Conservation (phyloP, 768 basidiomycete species). For the Agrocybe chaxingu region DNA sequence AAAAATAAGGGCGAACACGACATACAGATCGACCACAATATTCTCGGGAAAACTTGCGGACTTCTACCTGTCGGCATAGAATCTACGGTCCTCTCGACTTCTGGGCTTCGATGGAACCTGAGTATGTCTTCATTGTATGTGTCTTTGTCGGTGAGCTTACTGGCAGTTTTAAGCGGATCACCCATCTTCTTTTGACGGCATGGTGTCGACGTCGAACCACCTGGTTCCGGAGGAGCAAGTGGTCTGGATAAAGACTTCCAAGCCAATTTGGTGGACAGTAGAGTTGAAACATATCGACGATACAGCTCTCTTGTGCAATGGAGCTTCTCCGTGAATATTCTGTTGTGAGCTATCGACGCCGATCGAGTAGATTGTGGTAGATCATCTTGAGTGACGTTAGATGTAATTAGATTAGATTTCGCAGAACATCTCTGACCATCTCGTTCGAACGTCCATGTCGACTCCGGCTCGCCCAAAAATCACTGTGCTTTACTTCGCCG, state of each 20-base stretch:
- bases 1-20: conserved; percentile 71
- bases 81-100: conserved; percentile 72
- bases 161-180: conserved; percentile 41
- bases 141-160: background rate
- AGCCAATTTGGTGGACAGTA: conserved; percentile 88
- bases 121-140: conserved; percentile 40
- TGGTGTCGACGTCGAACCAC: conserved; percentile 94
- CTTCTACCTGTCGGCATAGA: conserved; percentile 90
- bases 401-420: too few species aligned
- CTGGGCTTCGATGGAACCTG: conserved; percentile 87
- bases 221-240: conserved; percentile 61
- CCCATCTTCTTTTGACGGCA: conserved; percentile 76
- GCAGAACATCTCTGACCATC: background rate
- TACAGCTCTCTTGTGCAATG: too few species aligned
- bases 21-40: conserved; percentile 68
- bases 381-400: too few species aligned
- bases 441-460: conserved; percentile 18
- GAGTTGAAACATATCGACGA: conserved; percentile 45
- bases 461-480: conserved; percentile 23
- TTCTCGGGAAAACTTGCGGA: conserved; percentile 88
- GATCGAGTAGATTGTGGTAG: too few species aligned
- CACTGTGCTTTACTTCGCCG: conserved; percentile 54
- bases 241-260: conserved; percentile 74
- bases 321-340: too few species aligned
- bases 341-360: too few species aligned